phyloP scores from a whole-genome alignment of 1,284 basidiomycete species.

The Flammula alnicola region DNA sequence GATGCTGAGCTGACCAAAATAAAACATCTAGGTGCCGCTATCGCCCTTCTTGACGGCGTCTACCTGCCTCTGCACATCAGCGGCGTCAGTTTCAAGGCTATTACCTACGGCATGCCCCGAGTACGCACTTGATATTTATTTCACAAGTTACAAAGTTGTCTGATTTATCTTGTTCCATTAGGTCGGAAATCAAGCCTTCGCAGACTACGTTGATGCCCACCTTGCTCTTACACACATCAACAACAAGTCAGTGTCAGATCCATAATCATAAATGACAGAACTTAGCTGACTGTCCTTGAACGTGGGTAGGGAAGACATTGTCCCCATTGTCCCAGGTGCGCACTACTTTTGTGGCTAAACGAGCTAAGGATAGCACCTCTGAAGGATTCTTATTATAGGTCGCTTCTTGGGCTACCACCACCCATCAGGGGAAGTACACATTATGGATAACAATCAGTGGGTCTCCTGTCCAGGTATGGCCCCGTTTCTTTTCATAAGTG shows the following conservation, averaged over 20 bases:
- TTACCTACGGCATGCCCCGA: conserved; percentile 48
- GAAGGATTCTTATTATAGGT: too few relatives aligned
- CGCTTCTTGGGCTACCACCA: conserved; percentile 46
- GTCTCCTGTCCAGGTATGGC: conserved; percentile 44
- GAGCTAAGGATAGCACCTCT: too few relatives aligned
- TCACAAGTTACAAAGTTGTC: neutral
- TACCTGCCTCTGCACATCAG: conserved; percentile 51
- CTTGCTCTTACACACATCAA: conserved; percentile 25
- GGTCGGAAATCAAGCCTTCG: conserved; percentile 30
- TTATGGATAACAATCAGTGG: conserved; percentile 34
- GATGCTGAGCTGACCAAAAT: neutral
- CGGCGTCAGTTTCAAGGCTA: conserved; percentile 39
- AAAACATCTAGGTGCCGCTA: conserved; percentile 44
- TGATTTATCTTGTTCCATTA: conserved; percentile 7
- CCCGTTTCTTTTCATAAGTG: neutral
- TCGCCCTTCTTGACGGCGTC: conserved; percentile 52
- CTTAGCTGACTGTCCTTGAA: neutral
- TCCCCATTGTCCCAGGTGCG: conserved; percentile 20
- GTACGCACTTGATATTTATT: conserved; percentile 33
- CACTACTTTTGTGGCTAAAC: too few relatives aligned
- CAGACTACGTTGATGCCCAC: conserved; percentile 23
- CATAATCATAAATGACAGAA: neutral
- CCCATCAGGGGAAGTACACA: conserved; percentile 44
- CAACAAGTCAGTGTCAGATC: conserved; percentile 20
- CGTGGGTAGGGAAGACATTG: conserved; percentile 17